Evolutionary conservation across 345 rosid species (phyloP).

Genomic region (Eucalyptus marginata): DNA sequence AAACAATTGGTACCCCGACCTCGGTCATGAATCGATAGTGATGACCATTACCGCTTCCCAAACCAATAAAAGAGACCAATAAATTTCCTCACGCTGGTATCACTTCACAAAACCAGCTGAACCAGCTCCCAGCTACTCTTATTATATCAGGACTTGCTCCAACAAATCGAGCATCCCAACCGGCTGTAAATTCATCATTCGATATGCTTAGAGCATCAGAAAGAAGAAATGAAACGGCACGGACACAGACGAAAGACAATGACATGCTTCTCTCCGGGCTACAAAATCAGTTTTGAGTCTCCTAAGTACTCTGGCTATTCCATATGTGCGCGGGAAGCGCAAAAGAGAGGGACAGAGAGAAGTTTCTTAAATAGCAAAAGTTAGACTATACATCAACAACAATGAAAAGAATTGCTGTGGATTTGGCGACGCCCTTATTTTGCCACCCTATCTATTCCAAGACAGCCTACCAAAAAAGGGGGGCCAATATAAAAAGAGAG

Average conservation of each 20-base stretch:
- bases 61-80: not conserved
- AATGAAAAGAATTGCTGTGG: slow-evolving; percentile 3
- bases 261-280: not conserved
- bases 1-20: not conserved
- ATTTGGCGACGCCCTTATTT: not conserved
- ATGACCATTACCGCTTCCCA: not conserved
- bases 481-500: not conserved
- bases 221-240: not conserved
- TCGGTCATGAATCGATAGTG: not conserved
- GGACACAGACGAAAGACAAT: not conserved
- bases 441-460: not conserved
- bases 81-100: not conserved
- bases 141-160: not conserved
- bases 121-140: not conserved
- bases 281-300: not conserved
- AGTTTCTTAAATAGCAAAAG: not conserved
- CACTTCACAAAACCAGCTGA: not conserved
- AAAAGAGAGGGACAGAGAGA: not conserved
- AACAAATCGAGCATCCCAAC: not conserved
- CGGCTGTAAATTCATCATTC: not conserved
- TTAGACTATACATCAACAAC: not conserved
- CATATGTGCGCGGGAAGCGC: not conserved
- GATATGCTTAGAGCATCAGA: not conserved
- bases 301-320: not conserved
- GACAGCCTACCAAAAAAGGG: not conserved